Conservation (phyloP, 108 stramenopile genomes). For the Epipyxis sp. region DNA sequence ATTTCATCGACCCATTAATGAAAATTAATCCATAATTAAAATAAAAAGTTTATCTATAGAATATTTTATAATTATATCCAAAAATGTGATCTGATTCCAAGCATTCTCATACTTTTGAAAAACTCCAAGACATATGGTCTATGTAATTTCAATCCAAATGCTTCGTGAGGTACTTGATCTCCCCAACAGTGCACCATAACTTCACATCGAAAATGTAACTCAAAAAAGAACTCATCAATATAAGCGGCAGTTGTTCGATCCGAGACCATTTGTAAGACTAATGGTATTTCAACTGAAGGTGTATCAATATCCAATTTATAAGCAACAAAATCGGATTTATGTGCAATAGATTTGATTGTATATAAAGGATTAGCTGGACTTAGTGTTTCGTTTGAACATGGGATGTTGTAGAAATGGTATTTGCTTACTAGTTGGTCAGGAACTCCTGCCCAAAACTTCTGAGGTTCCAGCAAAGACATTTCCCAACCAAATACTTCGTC, state of each 20-base stretch:
- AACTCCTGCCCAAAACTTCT: neutral
- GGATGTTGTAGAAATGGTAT: conserved; percentile 14
- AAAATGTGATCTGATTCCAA: conserved; percentile 16
- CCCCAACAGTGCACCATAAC: conserved; percentile 32
- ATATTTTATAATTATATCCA: conserved; percentile 8
- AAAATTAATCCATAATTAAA: no score
- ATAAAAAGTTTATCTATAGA: no score
- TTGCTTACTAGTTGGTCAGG: neutral
- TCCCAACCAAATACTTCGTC: conserved; percentile 23
- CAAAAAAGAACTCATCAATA: conserved; percentile 30
- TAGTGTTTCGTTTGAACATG: neutral
- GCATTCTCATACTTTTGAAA: neutral
- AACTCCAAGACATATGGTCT: neutral
- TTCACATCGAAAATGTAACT: conserved; percentile 18
- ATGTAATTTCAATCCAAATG: neutral
- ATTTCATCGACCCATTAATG: no score
- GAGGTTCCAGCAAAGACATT: neutral
- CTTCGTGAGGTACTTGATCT: neutral
- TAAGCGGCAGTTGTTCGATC: neutral
- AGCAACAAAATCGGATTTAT: conserved; percentile 4
- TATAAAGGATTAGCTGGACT: neutral
- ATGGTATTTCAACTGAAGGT: neutral
- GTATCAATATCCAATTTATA: conserved; percentile 25
- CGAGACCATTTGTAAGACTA: neutral
- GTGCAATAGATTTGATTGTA: neutral